A percentile compares a stretch with the other conserved stretches of the same genome.
phyloP scores from a whole-genome alignment of 2,329 filamentous ascomycete species.

The Seiridium cupressi region DNA sequence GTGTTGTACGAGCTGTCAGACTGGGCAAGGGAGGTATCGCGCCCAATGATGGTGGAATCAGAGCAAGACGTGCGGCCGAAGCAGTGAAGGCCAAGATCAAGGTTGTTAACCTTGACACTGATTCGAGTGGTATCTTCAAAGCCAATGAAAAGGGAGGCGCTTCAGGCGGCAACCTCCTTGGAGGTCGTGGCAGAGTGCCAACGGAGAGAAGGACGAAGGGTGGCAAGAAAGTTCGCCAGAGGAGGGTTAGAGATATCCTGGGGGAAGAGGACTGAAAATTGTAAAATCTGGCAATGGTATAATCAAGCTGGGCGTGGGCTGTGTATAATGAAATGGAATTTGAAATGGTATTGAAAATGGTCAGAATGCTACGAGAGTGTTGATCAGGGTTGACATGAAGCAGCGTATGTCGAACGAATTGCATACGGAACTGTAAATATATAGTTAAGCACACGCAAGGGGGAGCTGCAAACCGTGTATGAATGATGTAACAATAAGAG shows the following conservation, averaged over 20 bases:
- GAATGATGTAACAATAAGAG: not conserved
- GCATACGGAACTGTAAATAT: not conserved
- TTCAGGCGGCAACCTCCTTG: not conserved
- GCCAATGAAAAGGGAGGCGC: constrained; percentile 30
- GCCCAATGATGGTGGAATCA: constrained; percentile 44
- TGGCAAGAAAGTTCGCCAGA: constrained; percentile 30
- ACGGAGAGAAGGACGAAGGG: constrained; percentile 39
- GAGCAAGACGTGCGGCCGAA: constrained; percentile 29
- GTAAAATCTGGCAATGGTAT: not conserved
- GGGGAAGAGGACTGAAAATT: constrained; percentile 23
- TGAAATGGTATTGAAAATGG: not conserved
- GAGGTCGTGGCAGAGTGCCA: constrained; percentile 20
- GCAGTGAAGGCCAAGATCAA: constrained; percentile 29
- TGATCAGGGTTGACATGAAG: not conserved
- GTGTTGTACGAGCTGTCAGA: constrained; percentile 59
- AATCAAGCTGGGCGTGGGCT: too few relatives aligned
- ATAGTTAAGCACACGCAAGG: not conserved
- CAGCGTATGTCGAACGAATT: too few relatives aligned
- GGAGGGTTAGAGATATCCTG: constrained; percentile 33
- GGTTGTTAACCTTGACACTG: constrained; percentile 37
- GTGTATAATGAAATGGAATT: not conserved
- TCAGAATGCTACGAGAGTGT: not conserved
- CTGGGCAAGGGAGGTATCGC: constrained; percentile 47
- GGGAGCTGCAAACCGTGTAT: not conserved
- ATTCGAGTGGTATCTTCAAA: constrained; percentile 34